A percentile compares a stretch with the other conserved stretches of the same genome.
Evolutionary conservation across 306 rosid species (phyloP).

Genomic region (Aeschynomene evenia): DNA sequence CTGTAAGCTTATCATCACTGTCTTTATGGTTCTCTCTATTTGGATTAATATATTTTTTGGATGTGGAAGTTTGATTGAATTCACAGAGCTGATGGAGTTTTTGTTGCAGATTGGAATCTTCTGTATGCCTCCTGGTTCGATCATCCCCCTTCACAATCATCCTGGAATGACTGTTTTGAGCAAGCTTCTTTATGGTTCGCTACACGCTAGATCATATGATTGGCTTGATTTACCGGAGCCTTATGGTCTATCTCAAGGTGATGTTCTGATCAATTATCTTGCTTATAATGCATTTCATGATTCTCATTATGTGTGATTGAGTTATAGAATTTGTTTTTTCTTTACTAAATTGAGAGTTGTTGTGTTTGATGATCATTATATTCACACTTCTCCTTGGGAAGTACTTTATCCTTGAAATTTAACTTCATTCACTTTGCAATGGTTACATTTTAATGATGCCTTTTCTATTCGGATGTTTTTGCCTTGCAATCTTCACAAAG

Average conservation of each 20-base stretch:
- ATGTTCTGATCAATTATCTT: constrained; percentile 7
- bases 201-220: constrained; percentile 67
- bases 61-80: constrained; percentile 24
- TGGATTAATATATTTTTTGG: constrained; percentile 6
- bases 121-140: constrained; percentile 75
- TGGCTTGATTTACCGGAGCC: constrained; percentile 67
- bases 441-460: neutral
- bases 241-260: constrained; percentile 57
- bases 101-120: constrained; percentile 78
- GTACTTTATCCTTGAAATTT: neutral
- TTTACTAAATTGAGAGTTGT: neutral
- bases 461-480: neutral
- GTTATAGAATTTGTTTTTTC: neutral
- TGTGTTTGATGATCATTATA: neutral
- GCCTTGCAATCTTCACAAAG: neutral
- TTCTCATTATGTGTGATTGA: neutral
- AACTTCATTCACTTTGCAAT: neutral
- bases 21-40: neutral
- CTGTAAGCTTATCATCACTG: constrained; percentile 32
- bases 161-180: constrained; percentile 93
- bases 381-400: neutral
- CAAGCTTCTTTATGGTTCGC: constrained; percentile 79
- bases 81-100: neutral
- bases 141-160: constrained; percentile 85
- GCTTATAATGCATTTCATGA: neutral